Evolutionary conservation across 352 stramenopile genomes (phyloP).

Genomic region (Globisporangium spinosum): DNA sequence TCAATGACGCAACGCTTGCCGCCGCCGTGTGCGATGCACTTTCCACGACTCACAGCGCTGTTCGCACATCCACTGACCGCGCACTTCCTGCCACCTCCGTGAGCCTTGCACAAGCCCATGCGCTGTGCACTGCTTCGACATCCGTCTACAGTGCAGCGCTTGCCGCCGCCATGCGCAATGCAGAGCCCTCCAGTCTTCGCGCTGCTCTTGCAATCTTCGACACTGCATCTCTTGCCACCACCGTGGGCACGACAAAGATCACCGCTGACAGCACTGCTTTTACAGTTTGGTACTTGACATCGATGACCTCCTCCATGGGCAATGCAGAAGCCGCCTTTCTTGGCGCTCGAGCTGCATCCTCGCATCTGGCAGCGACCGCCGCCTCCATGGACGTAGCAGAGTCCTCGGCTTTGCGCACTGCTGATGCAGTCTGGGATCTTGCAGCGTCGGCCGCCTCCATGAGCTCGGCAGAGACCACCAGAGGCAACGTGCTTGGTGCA

Average conservation of each 20-base stretch:
- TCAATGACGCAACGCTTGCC: constrained; percentile 76
- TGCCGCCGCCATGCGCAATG: constrained; percentile 80
- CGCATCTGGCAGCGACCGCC: constrained; percentile 71
- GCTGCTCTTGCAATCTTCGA: constrained; percentile 70
- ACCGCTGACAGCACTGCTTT: constrained; percentile 74
- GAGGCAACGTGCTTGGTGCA: constrained; percentile 82
- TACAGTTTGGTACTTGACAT: constrained; percentile 66
- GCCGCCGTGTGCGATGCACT: constrained; percentile 81
- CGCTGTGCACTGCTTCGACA: constrained; percentile 79
- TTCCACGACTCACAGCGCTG: constrained; percentile 77
- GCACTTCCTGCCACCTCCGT: constrained; percentile 81
- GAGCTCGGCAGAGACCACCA: constrained; percentile 71
- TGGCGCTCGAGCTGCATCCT: constrained; percentile 73
- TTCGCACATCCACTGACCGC: constrained; percentile 57
- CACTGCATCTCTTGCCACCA: constrained; percentile 68
- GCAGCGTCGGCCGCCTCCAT: constrained; percentile 72
- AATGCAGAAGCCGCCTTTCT: constrained; percentile 85
- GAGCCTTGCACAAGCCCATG: constrained; percentile 80
- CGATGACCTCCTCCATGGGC: constrained; percentile 81
- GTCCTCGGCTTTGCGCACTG: constrained; percentile 73
- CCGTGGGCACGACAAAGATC: constrained; percentile 80
- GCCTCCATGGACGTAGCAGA: constrained; percentile 84
- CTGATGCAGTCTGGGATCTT: constrained; percentile 76
- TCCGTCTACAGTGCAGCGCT: constrained; percentile 67
- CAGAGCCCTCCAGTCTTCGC: constrained; percentile 82